Percentiles rank a stretch among this genome's conserved stretches.
phyloP scores from a whole-genome alignment of 2,329 filamentous ascomycete species.

The Colletotrichum viniferum region DNA sequence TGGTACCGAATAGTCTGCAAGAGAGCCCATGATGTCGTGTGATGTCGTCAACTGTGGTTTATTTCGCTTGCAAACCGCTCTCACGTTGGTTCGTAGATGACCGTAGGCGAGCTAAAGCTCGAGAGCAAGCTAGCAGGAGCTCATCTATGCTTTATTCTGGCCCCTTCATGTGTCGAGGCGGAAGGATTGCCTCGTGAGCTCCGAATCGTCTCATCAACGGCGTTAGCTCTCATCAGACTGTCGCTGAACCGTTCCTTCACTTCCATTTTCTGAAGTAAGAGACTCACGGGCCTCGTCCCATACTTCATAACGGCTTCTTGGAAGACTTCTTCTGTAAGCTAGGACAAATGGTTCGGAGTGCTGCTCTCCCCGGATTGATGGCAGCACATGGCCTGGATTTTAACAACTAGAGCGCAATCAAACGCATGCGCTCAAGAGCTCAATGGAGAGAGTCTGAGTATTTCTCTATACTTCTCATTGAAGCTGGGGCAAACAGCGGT shows the following conservation, averaged over 20 bases:
- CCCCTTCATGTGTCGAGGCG: neutral
- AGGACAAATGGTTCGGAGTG: neutral
- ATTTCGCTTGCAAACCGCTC: neutral
- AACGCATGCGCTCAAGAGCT: neutral
- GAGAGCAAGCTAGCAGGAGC: neutral
- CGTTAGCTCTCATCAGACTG: neutral
- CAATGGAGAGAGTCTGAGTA: neutral
- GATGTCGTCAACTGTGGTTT: no score
- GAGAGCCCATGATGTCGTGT: conserved; percentile 5
- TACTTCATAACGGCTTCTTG: neutral
- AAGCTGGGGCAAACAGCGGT: neutral
- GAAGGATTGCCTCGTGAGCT: neutral
- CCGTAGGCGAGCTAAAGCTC: neutral
- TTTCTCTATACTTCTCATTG: neutral
- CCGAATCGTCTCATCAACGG: neutral
- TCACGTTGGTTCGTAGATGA: neutral
- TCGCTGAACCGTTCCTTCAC: neutral
- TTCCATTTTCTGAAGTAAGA: neutral
- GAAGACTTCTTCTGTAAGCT: neutral
- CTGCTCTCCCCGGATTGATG: neutral
- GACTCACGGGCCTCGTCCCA: neutral
- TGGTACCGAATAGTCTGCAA: conserved; percentile 7
- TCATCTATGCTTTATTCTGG: neutral
- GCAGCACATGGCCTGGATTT: neutral
- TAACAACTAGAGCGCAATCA: neutral